Evolutionary conservation across 2,329 filamentous ascomycete species (phyloP).

Genomic region (Onygenales sp.): DNA sequence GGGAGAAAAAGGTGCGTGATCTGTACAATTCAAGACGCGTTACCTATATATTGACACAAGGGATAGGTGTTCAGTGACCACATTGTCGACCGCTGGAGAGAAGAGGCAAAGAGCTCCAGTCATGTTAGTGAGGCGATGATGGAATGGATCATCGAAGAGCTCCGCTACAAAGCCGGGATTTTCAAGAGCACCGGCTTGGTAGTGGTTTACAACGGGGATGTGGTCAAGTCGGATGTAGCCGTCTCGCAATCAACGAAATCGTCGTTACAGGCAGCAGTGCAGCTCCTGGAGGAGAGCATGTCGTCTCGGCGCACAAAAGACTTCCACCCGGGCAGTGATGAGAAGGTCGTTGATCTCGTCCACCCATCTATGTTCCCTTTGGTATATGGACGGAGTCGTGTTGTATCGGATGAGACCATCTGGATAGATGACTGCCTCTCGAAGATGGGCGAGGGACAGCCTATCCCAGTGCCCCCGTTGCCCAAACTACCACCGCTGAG

Average conservation of each 20-base stretch:
- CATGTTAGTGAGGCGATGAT: conserved; percentile 26
- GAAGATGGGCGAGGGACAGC: conserved; percentile 10
- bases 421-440: conserved; percentile 16
- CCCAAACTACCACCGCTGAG: not conserved
- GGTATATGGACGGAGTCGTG: conserved; percentile 19
- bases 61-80: conserved; percentile 24
- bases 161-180: conserved; percentile 39
- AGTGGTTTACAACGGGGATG: conserved; percentile 34
- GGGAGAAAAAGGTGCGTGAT: conserved; percentile 17
- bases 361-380: conserved; percentile 47
- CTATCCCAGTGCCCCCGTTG: conserved; percentile 5
- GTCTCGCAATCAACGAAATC: conserved; percentile 32
- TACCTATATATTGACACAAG: no score
- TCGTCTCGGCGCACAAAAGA: conserved; percentile 46
- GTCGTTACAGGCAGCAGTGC: conserved; percentile 38
- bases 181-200: conserved; percentile 32
- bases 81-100: conserved; percentile 25
- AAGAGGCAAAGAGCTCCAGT: conserved; percentile 15
- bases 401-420: conserved; percentile 15
- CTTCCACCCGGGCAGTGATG: conserved; percentile 52
- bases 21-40: not conserved
- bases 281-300: conserved; percentile 43
- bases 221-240: conserved; percentile 46
- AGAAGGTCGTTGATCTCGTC: conserved; percentile 53
- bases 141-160: conserved; percentile 35